A percentile compares a stretch with the other conserved stretches of the same genome.
Conservation (phyloP, 805 yeast genomes). For the Candida maris region DNA sequence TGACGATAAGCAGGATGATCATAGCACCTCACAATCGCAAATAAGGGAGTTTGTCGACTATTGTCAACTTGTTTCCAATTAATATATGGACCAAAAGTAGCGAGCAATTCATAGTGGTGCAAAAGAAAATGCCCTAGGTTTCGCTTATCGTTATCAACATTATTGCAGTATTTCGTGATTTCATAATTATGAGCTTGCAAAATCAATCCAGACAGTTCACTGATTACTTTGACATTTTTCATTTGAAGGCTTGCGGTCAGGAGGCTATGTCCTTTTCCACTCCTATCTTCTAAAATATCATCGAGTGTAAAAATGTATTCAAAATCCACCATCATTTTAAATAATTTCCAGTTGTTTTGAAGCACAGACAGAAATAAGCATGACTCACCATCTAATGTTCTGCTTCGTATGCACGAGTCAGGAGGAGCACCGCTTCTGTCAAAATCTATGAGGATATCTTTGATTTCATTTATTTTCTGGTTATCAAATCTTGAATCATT, state of each 20-base stretch:
- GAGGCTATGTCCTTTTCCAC: conserved; percentile 51
- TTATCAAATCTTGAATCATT: conserved; percentile 20
- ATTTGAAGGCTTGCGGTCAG: conserved; percentile 59
- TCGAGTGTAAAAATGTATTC: conserved; percentile 56
- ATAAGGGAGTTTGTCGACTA: conserved; percentile 73
- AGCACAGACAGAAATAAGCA: conserved; percentile 60
- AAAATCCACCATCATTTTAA: conserved; percentile 43
- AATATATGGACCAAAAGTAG: conserved; percentile 51
- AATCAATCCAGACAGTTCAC: conserved; percentile 45
- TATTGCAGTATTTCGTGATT: conserved; percentile 44
- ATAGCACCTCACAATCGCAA: conserved; percentile 72
- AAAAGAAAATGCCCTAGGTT: conserved; percentile 72
- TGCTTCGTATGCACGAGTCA: conserved; percentile 32
- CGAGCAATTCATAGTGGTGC: conserved; percentile 50
- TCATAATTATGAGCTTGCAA: conserved; percentile 41
- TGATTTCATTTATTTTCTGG: conserved; percentile 10
- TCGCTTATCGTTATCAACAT: conserved; percentile 50
- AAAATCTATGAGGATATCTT: conserved; percentile 12
- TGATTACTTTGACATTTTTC: conserved; percentile 45
- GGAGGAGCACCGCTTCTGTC: conserved; percentile 10
- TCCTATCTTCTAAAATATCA: conserved; percentile 62
- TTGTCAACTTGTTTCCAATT: conserved; percentile 69
- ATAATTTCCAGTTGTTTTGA: conserved; percentile 40
- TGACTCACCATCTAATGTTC: conserved; percentile 66
- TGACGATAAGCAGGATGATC: conserved; percentile 63